Evolutionary conservation across 1,284 basidiomycete genomes (phyloP).

Genomic region (Ustilago bromivora): DNA sequence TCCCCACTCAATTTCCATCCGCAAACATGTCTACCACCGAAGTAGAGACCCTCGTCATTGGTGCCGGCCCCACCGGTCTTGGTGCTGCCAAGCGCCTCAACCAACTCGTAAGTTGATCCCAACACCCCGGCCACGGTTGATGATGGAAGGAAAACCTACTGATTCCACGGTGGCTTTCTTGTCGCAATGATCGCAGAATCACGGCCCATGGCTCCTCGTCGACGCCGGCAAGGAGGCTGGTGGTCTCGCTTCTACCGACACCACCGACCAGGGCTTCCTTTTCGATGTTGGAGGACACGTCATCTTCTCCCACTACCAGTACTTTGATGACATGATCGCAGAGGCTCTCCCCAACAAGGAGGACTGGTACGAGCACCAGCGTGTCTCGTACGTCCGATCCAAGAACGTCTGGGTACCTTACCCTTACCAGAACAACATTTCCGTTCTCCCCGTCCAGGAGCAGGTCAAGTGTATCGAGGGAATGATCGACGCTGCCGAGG

Average conservation of each 20-base stretch:
- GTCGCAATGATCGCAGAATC: constrained; percentile 62
- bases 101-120: constrained; percentile 69
- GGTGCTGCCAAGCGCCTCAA: constrained; percentile 73
- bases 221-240: constrained; percentile 72
- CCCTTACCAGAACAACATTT: constrained; percentile 73
- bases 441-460: constrained; percentile 72
- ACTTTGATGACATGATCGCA: constrained; percentile 73
- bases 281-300: constrained; percentile 74
- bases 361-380: constrained; percentile 74
- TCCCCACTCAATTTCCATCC: background rate
- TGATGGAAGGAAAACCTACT: background rate
- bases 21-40: constrained; percentile 43
- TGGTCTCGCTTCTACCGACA: constrained; percentile 73
- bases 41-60: constrained; percentile 69
- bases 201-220: constrained; percentile 71
- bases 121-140: background rate
- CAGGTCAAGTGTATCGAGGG: constrained; percentile 73
- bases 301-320: constrained; percentile 74
- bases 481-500: constrained; percentile 71
- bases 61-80: constrained; percentile 71
- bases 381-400: constrained; percentile 73
- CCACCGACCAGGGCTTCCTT: constrained; percentile 73
- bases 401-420: constrained; percentile 73
- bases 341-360: constrained; percentile 71
- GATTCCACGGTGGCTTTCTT: background rate